Percentiles rank a stretch among this genome's conserved stretches.
phyloP scores from a whole-genome alignment of 2,329 filamentous ascomycete species.

The Colletotrichum karsti region DNA sequence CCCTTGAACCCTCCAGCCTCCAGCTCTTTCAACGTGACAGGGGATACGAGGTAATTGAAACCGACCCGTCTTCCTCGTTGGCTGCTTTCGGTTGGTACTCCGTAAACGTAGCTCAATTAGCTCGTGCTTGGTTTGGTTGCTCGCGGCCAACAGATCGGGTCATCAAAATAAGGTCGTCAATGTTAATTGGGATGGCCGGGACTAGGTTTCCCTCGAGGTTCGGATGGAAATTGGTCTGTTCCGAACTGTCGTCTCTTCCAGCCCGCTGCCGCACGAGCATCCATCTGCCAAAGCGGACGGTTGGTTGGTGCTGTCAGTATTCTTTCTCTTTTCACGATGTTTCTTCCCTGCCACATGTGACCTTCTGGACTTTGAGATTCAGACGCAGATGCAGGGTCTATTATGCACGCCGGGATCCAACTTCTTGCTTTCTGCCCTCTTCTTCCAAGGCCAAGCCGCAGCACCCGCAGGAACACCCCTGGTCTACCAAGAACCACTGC shows the following conservation, averaged over 20 bases:
- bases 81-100: neutral
- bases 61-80: neutral
- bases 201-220: neutral
- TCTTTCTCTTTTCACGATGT: too few species aligned
- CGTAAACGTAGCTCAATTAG: too few species aligned
- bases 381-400: slow-evolving; percentile 4
- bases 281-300: neutral
- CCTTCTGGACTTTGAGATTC: too few species aligned
- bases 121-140: too few species aligned
- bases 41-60: too few species aligned
- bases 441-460: neutral
- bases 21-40: too few species aligned
- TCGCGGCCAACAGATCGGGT: neutral
- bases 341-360: too few species aligned
- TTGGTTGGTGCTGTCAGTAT: too few species aligned
- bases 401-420: neutral
- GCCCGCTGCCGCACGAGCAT: neutral
- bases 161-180: neutral
- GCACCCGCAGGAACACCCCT: neutral
- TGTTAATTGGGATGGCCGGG: neutral
- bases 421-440: neutral
- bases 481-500: neutral
- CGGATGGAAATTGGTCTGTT: neutral
- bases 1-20: neutral
- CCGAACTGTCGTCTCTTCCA: neutral